Conservation (phyloP, 805 yeast species). For the Zygoascus ofunaensis region DNA sequence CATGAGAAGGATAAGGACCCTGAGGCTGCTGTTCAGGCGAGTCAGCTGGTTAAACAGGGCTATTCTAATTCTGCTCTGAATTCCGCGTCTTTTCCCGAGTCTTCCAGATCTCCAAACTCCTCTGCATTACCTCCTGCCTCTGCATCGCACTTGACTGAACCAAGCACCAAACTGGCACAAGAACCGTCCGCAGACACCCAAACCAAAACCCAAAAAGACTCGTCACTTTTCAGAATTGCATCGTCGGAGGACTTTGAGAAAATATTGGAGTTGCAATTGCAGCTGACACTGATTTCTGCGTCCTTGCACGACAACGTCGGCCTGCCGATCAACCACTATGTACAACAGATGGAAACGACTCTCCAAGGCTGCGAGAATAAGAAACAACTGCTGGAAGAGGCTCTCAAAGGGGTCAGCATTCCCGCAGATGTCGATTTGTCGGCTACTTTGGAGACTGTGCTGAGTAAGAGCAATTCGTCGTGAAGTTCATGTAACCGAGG, state of each 20-base stretch:
- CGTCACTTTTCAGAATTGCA: slow-evolving; percentile 4
- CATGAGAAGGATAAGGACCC: neutral
- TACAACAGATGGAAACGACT: slow-evolving; percentile 14
- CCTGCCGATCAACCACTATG: slow-evolving; percentile 19
- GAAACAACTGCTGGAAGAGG: slow-evolving; percentile 15
- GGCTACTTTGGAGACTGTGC: slow-evolving; percentile 14
- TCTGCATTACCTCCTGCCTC: slow-evolving; percentile 3
- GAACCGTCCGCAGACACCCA: too few species aligned
- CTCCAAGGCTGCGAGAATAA: slow-evolving; percentile 9
- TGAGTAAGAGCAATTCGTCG: too few species aligned
- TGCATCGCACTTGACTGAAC: neutral
- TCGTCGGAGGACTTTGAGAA: slow-evolving; percentile 9
- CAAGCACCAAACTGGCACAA: too few species aligned
- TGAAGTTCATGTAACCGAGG: too few species aligned
- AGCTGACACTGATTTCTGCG: slow-evolving; percentile 18
- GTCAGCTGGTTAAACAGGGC: neutral
- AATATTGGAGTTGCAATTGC: slow-evolving; percentile 15
- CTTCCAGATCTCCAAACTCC: neutral
- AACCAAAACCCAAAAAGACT: slow-evolving; percentile 6
- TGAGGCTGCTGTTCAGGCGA: neutral
- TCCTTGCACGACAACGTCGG: slow-evolving; percentile 17
- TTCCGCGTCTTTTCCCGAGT: too few species aligned
- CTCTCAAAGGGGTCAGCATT: slow-evolving; percentile 17
- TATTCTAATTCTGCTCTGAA: neutral
- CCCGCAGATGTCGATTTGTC: slow-evolving; percentile 19